Evolutionary conservation across 2,329 filamentous ascomycete genomes (phyloP), one percentile per base, ranked within the genome.

Genomic region (Nothopassalora personata): DNA sequence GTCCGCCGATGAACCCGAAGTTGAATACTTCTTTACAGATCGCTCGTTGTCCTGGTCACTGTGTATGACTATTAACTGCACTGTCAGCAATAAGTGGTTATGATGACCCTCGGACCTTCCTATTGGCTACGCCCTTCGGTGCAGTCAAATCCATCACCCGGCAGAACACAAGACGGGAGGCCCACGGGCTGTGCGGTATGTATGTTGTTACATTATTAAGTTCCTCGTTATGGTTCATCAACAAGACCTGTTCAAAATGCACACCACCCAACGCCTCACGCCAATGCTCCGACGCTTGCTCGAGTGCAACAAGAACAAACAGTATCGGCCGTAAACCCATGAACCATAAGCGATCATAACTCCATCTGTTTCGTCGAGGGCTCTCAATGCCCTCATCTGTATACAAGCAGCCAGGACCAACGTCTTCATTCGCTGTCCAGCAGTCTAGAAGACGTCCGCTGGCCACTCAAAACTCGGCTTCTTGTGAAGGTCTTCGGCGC

Each of bases 401-500:
- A 18, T 43, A 18, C 39, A 18, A 43, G 5, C n/a, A n/a, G 39
- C 39, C 7, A 8, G 13, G 13, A n/a, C 2, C 13, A 43, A 36
- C 10, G 33, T 19, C 19, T 52, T 33, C 27, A 34, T n/a, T n/a
- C 19, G 39, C 50, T 36, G 50, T 13, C 15, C 50, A 53, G 50
- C 50, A 53, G 39, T 51, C 65, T 65, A 73, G 56, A 73, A 73
- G 53, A 72, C 69, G 63, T 73, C 71, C 27, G 71, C 71, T 8
- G 71, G 71, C 71, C 71, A 73, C 58, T 72, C 66, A 54, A 68
- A 73, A 18, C 61, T 62, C 51, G 39, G 39, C 18, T 43, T 43
- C 39, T 43, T 43, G 39, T 43, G 39, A n/a, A 43, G 39, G 39
- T 43, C 39, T 18, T 43, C 39, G 8, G 39, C 39, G n/a, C 58